Evolutionary conservation across 2,329 filamentous ascomycete species (phyloP).

Genomic region (Elsinoe fawcettii): DNA sequence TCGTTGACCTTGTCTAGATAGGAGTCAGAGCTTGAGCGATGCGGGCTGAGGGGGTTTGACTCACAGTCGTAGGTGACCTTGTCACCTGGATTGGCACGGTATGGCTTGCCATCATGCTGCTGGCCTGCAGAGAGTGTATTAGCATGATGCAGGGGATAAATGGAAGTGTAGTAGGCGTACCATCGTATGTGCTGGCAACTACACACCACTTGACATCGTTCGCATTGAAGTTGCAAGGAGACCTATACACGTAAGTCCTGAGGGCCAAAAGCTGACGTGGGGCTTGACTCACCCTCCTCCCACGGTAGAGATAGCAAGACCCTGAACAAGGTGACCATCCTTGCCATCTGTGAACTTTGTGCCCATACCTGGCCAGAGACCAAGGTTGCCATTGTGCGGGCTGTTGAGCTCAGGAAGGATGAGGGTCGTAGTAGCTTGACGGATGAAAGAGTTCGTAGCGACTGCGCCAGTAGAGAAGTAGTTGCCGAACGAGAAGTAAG

Average conservation of each 20-base stretch:
- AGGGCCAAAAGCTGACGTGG: too few relatives aligned
- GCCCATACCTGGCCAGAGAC: conserved; percentile 45
- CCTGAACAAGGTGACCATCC: conserved; percentile 15
- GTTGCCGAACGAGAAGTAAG: conserved; percentile 11
- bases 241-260: not conserved
- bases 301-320: conserved; percentile 15
- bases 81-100: conserved; percentile 15
- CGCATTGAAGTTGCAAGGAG: conserved; percentile 12
- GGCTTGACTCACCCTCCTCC: conserved; percentile 2
- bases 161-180: too few relatives aligned
- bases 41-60: not conserved
- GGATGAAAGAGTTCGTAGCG: conserved; percentile 35
- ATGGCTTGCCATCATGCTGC: conserved; percentile 14
- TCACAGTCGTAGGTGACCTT: conserved; percentile 14
- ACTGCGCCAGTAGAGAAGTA: conserved; percentile 40
- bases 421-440: conserved; percentile 38
- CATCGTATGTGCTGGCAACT: conserved; percentile 12
- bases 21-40: not conserved
- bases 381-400: conserved; percentile 32
- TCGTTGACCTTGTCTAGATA: conserved; percentile 14
- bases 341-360: conserved; percentile 23
- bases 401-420: conserved; percentile 35
- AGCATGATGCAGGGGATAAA: not conserved
- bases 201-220: conserved; percentile 15
- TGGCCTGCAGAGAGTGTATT: not conserved